Base-by-base conservation (phyloP, 139 green algal genomes). In the Tetraselmis striata region DNA sequence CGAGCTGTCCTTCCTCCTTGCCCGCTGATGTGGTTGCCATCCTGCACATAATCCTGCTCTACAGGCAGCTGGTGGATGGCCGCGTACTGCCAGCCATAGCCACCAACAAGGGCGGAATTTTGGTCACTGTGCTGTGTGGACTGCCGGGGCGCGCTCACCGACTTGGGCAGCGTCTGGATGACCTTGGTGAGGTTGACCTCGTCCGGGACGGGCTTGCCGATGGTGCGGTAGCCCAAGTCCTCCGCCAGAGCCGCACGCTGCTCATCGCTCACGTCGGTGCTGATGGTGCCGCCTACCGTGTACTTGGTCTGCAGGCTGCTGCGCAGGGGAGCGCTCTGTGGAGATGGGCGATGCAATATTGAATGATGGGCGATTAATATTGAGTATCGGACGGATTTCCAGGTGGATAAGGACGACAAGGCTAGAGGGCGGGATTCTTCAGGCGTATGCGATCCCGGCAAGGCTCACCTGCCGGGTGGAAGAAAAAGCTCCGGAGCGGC, bases 141-240 rank as follows among this genome's bases (percentile, higher is more conserved):
- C n/a, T n/a, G n/a, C n/a, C n/a, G n/a, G n/a, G n/a, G n/a, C n/a
- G n/a, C n/a, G 30, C 88, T 59, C 84, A 95, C 94, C 84, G 95
- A 89, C 0, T 82, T 32, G 1, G 96, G 96, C 84, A 99, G 87
- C 23, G 88, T 88, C 83, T 93, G 91, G 32, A 98, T 92, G 32
- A 99, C 92, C 31, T 98, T 85, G 0, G 85, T 89, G 11, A 99
- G 88, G 0, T 90, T 93, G 2, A 98, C 91, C 26, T 80, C 79
- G 26, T 95, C 88, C 2, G 95, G 95, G 75, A 99, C 84, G 80
- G 97, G 92, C 59, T 91, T 89, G 28, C 93, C 95, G 80, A 98
- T 96, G 11, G 76, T 86, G n/a, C 84, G 78, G 89, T 95, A 98
- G 29, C 95, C 95, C 82, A 93, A 84, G 79, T 96, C 30, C 79